Conservation (phyloP, 345 rosid species). For the Cardamine occulta region DNA sequence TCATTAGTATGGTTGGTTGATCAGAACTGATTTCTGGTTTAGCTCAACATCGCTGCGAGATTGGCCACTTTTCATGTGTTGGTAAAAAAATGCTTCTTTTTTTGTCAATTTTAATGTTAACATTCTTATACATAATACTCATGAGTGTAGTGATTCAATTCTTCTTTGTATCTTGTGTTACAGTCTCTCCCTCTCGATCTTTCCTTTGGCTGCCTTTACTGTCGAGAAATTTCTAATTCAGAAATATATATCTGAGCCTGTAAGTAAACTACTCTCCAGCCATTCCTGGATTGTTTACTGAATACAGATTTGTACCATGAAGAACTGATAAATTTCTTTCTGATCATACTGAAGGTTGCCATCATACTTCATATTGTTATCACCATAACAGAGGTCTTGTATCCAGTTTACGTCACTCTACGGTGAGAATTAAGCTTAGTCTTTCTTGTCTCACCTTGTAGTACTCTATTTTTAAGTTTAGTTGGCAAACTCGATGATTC, state of each 20-base stretch:
- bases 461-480: constrained; percentile 3
- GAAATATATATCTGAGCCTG: constrained; percentile 63
- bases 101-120: neutral
- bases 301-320: neutral
- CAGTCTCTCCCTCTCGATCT: constrained; percentile 87
- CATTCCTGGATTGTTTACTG: neutral
- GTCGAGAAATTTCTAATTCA: constrained; percentile 75
- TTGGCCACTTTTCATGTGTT: constrained; percentile 99
- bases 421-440: constrained; percentile 53
- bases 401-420: constrained; percentile 85
- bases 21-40: constrained; percentile 90
- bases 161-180: constrained; percentile 25
- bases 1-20: constrained; percentile 94
- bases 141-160: constrained; percentile 3
- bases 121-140: neutral
- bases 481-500: constrained; percentile 27
- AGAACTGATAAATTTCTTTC: neutral
- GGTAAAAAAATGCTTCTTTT: constrained; percentile 49
- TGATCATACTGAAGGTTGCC: constrained; percentile 56
- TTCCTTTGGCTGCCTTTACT: constrained; percentile 74
- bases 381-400: constrained; percentile 65
- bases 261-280: constrained; percentile 47
- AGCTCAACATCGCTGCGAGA: constrained; percentile 85
- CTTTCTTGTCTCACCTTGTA: constrained; percentile 23
- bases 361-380: constrained; percentile 70